A percentile compares a stretch with the other conserved stretches of the same genome.
phyloP scores from a whole-genome alignment of 192 early-diverging fungal species.

The Backusella westeae region DNA sequence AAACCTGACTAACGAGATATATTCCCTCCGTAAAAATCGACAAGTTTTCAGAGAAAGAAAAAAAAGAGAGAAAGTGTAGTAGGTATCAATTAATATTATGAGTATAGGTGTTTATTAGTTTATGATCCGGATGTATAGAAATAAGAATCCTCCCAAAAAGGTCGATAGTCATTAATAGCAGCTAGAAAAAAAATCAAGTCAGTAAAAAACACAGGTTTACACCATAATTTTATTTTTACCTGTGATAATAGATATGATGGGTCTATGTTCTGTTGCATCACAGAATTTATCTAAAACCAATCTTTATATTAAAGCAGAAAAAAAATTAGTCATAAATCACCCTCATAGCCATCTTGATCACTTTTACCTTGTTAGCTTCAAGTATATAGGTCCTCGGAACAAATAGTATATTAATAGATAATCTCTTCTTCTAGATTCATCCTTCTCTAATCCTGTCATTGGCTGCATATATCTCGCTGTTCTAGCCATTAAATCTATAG shows the following conservation, averaged over 20 bases:
- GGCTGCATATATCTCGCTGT: neutral
- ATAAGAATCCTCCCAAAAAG: conserved; percentile 16
- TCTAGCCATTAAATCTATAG: conserved; percentile 12
- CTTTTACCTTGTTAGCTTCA: conserved; percentile 19
- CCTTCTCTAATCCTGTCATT: conserved; percentile 20
- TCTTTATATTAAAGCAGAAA: neutral
- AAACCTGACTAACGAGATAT: no score
- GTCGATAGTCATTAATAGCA: conserved; percentile 19
- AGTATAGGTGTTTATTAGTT: neutral
- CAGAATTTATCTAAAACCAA: conserved; percentile 2
- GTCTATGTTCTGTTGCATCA: conserved; percentile 11
- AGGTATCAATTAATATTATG: no score
- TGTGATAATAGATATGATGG: conserved; percentile 12
- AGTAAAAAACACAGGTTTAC: neutral
- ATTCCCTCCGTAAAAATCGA: no score
- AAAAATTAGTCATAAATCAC: neutral
- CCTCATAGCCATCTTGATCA: neutral
- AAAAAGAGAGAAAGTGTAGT: no score
- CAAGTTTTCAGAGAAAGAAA: no score
- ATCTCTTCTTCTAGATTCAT: conserved; percentile 21
- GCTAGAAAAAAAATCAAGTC: neutral
- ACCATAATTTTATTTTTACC: neutral
- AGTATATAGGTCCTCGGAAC: conserved; percentile 19
- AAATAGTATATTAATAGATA: conserved; percentile 25
- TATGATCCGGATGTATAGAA: conserved; percentile 17